A percentile compares a stretch with the other conserved stretches of the same genome.
These are phyloP conservation scores for Hypoxylon sp. DNA, from an alignment of 2,329 filamentous ascomycete genomes.

Conservation along the genomic window DNA sequence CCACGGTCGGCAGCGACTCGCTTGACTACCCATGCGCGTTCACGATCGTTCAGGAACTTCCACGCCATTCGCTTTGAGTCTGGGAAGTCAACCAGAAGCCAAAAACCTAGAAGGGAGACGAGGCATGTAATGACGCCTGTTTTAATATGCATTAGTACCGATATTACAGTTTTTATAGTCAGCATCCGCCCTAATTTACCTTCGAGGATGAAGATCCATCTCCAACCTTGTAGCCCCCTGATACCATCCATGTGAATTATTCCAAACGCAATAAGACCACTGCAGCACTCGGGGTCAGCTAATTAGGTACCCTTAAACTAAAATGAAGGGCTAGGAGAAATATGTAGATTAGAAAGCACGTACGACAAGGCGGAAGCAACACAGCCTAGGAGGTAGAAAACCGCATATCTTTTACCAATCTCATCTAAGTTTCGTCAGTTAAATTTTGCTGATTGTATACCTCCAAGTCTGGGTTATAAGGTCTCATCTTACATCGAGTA, in stretches of 20 bases:
- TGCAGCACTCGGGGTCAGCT: constrained; percentile 11
- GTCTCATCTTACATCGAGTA: constrained; percentile 68
- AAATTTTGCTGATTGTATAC: neutral
- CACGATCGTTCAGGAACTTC: constrained; percentile 60
- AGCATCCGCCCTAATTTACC: constrained; percentile 52
- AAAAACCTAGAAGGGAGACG: constrained; percentile 58
- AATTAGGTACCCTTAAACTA: neutral
- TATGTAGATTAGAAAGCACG: neutral
- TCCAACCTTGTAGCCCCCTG: constrained; percentile 71
- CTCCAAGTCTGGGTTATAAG: neutral
- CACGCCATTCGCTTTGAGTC: constrained; percentile 59
- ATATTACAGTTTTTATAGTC: neutral
- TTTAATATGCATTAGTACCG: constrained; percentile 54
- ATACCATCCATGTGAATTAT: constrained; percentile 75
- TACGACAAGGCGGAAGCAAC: constrained; percentile 74
- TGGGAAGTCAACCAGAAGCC: constrained; percentile 67
- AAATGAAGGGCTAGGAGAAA: neutral
- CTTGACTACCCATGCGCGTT: constrained; percentile 57
- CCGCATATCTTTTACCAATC: constrained; percentile 77
- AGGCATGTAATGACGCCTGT: constrained; percentile 69
- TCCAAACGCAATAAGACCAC: constrained; percentile 78
- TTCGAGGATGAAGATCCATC: constrained; percentile 77
- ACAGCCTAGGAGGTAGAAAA: constrained; percentile 79
- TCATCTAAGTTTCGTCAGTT: constrained; percentile 63
- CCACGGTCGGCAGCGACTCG: constrained; percentile 63